Evolutionary conservation across 2,329 filamentous ascomycete genomes (phyloP).

Genomic region (Fusarium brevicatenulatum): DNA sequence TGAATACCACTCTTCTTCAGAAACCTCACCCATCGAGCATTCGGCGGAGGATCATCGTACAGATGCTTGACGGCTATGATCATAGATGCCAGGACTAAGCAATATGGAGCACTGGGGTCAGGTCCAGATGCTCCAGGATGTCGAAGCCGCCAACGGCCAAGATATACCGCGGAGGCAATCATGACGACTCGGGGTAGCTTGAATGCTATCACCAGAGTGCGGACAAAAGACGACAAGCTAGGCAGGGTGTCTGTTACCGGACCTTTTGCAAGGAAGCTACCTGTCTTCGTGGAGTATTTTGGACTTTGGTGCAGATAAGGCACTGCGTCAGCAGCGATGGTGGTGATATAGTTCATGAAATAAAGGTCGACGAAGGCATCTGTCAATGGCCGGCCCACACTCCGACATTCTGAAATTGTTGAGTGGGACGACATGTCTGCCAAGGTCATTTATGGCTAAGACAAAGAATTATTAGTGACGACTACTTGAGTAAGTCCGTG

Average conservation of each 20-base stretch:
- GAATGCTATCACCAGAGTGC: neutral
- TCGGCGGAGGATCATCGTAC: neutral
- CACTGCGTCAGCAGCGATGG: neutral
- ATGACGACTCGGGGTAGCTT: neutral
- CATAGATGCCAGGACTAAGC: neutral
- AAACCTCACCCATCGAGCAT: neutral
- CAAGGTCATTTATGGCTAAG: neutral
- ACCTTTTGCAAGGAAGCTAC: no score
- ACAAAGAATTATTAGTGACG: neutral
- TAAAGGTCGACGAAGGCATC: conserved; percentile 1
- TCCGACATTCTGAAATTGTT: neutral
- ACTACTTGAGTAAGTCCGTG: neutral
- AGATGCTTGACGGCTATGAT: neutral
- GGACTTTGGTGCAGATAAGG: neutral
- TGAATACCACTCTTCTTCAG: neutral
- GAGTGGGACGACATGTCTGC: neutral
- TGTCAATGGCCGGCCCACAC: neutral
- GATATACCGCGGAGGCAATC: neutral
- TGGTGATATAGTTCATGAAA: conserved; percentile 1
- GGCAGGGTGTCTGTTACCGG: neutral
- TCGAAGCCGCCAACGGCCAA: neutral
- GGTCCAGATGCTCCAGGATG: neutral
- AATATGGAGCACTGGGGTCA: neutral
- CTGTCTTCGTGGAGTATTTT: neutral
- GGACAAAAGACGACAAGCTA: neutral